phyloP scores from a whole-genome alignment of 805 yeast species.

The Priceomyces haplophilus region DNA sequence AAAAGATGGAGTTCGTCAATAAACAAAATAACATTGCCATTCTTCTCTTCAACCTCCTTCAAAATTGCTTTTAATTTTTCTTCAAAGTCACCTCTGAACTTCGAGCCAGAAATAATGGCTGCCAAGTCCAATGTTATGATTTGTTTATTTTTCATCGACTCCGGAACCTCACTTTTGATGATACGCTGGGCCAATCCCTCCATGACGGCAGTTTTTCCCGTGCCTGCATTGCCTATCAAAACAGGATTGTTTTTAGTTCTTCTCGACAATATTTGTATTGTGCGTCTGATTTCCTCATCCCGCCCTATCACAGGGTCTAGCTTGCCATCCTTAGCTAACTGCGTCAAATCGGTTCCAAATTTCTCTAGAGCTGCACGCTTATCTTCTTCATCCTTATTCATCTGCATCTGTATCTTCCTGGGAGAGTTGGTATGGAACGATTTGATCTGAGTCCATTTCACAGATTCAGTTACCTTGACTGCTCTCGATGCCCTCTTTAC shows the following conservation, averaged over 20 bases:
- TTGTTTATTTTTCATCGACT: conserved; percentile 81
- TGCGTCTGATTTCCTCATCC: conserved; percentile 90
- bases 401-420: conserved; percentile 35
- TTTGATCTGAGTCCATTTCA: neutral
- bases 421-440: conserved; percentile 20
- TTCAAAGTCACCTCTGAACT: conserved; percentile 94
- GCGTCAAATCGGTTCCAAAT: conserved; percentile 83
- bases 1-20: conserved; percentile 89
- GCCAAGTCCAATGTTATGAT: conserved; percentile 86
- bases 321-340: conserved; percentile 83
- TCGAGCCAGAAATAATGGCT: conserved; percentile 88
- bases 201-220: conserved; percentile 95
- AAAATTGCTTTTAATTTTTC: conserved; percentile 79
- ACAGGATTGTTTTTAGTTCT: conserved; percentile 96
- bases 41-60: conserved; percentile 76
- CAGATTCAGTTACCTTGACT: neutral
- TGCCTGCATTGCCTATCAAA: conserved; percentile 93
- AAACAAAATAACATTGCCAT: conserved; percentile 75
- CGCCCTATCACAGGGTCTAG: conserved; percentile 96
- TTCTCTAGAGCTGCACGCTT: conserved; percentile 73
- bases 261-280: conserved; percentile 87
- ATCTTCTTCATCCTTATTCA: conserved; percentile 44
- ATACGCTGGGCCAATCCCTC: conserved; percentile 96
- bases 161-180: conserved; percentile 90
- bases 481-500: neutral